Conservation (phyloP, 2,329 filamentous ascomycete species). For the Thelonectria rubi region DNA sequence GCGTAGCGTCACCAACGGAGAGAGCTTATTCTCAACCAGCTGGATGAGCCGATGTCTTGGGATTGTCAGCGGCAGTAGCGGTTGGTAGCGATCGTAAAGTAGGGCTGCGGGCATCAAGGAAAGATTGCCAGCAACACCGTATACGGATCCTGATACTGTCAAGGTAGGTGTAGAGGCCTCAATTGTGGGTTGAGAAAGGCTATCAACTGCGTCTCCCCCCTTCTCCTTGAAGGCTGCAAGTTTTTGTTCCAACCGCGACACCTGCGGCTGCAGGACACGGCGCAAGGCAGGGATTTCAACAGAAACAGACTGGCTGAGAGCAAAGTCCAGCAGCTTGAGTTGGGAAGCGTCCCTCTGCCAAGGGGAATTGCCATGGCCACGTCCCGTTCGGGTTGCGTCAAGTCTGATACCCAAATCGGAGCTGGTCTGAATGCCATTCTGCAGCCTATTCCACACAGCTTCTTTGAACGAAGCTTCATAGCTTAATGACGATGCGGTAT, state of each 20-base stretch:
- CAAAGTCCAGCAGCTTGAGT: constrained; percentile 50
- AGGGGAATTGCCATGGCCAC: background rate
- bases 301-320: constrained; percentile 51
- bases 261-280: constrained; percentile 38
- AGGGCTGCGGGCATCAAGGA: constrained; percentile 46
- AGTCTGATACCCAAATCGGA: constrained; percentile 53
- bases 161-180: constrained; percentile 46
- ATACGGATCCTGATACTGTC: constrained; percentile 52
- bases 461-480: constrained; percentile 36
- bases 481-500: constrained; percentile 30
- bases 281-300: constrained; percentile 47
- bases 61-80: constrained; percentile 48
- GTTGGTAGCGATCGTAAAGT: constrained; percentile 52
- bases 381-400: constrained; percentile 41
- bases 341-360: constrained; percentile 22
- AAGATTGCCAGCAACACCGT: constrained; percentile 47
- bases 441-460: constrained; percentile 33
- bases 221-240: constrained; percentile 29
- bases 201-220: constrained; percentile 8
- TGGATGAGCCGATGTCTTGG: constrained; percentile 49
- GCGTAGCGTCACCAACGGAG: constrained; percentile 49
- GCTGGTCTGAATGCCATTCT: constrained; percentile 39
- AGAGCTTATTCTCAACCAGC: constrained; percentile 50
- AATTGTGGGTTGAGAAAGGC: constrained; percentile 26
- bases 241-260: constrained; percentile 36